These are phyloP conservation scores for Hypoxylon rubiginosum DNA, from an alignment of 2,329 filamentous ascomycete species.

Conservation along the genomic window DNA sequence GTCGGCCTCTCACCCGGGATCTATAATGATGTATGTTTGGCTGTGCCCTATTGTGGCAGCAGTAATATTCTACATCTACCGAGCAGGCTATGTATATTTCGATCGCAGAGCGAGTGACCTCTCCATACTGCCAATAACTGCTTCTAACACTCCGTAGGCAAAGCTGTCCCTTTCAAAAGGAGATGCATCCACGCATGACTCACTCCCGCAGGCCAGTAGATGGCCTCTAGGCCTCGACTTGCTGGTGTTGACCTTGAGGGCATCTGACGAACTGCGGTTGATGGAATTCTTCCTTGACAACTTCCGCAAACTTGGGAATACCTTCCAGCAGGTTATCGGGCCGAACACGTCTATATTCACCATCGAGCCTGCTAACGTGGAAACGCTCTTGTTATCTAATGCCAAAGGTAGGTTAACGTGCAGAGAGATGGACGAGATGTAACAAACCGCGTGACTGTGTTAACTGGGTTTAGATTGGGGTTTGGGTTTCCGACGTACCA, in stretches of 20 bases:
- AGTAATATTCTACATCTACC: conserved; percentile 22
- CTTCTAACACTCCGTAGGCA: conserved; percentile 15
- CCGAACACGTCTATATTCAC: conserved; percentile 36
- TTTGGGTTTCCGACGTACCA: conserved; percentile 43
- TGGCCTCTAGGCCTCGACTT: conserved; percentile 35
- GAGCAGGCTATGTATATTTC: conserved; percentile 5
- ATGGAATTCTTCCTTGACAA: conserved; percentile 38
- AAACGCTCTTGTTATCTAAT: conserved; percentile 41
- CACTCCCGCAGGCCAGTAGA: conserved; percentile 23
- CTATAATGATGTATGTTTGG: conserved; percentile 20
- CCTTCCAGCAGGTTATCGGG: conserved; percentile 28
- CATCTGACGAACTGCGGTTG: conserved; percentile 26
- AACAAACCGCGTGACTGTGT: not conserved
- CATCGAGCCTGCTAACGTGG: conserved; percentile 45
- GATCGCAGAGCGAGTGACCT: conserved; percentile 1
- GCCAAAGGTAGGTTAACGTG: conserved; percentile 34
- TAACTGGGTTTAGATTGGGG: conserved; percentile 42
- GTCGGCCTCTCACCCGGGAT: not conserved
- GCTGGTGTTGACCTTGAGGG: conserved; percentile 24
- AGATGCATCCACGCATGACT: conserved; percentile 13
- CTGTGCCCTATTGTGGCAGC: conserved; percentile 11
- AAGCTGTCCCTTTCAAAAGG: not conserved
- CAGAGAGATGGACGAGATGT: not conserved
- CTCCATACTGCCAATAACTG: too few species aligned
- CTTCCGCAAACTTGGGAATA: conserved; percentile 34